Conservation (phyloP, 2,329 filamentous ascomycete species). For the Onygenales sp. region DNA sequence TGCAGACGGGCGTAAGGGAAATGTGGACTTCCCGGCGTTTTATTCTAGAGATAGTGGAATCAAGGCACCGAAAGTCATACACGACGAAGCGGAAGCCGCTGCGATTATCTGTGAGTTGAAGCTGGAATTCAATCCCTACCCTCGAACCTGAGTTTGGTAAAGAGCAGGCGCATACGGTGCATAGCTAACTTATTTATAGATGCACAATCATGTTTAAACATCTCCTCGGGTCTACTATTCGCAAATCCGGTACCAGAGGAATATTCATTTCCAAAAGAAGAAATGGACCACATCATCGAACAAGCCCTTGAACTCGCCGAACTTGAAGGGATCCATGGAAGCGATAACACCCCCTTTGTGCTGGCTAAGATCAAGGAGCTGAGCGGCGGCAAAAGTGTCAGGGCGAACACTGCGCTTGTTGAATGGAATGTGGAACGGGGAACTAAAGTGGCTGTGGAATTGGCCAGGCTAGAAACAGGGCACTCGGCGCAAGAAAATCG, state of each 20-base stretch:
- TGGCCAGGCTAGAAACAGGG: constrained; percentile 45
- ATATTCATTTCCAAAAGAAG: constrained; percentile 56
- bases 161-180: not conserved
- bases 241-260: constrained; percentile 77
- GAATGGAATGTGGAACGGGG: constrained; percentile 58
- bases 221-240: constrained; percentile 74
- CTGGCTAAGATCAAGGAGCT: constrained; percentile 69
- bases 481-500: constrained; percentile 19
- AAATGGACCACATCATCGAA: constrained; percentile 62
- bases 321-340: constrained; percentile 59
- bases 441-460: constrained; percentile 54
- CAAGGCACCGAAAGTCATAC: constrained; percentile 65
- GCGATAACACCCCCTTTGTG: constrained; percentile 76
- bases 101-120: constrained; percentile 61
- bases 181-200: constrained; percentile 30
- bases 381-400: constrained; percentile 60
- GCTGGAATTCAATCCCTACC: too few species aligned
- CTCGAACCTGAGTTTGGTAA: too few species aligned
- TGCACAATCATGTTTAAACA: constrained; percentile 61
- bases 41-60: constrained; percentile 82
- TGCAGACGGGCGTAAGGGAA: constrained; percentile 63
- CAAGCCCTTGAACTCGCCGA: constrained; percentile 57
- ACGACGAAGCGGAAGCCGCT: constrained; percentile 72
- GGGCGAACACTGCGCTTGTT: constrained; percentile 63
- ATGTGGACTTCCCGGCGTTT: constrained; percentile 83